Conservation (phyloP, 345 rosid genomes). For the sweet orange (Citrus sinensis) region DNA sequence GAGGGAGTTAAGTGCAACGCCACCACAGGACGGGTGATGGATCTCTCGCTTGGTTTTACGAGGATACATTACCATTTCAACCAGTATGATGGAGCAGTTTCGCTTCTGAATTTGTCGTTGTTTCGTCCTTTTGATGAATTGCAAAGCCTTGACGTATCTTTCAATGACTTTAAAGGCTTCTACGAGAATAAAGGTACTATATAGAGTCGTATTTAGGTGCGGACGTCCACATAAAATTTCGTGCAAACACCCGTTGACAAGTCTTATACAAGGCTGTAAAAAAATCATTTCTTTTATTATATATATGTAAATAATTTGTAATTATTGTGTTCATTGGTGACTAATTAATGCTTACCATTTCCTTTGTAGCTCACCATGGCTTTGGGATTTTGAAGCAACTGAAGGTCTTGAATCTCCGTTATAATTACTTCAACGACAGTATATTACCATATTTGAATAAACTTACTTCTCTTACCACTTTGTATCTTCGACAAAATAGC, state of each 20-base stretch:
- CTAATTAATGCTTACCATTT: no score
- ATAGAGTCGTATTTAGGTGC: background rate
- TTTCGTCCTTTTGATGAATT: background rate
- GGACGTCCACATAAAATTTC: background rate
- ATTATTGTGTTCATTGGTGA: no score
- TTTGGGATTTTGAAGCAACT: background rate
- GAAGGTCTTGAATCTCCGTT: background rate
- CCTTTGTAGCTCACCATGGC: background rate
- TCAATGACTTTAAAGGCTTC: background rate
- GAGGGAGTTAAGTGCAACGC: background rate
- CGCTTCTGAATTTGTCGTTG: background rate
- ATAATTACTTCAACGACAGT: background rate
- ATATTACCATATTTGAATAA: background rate
- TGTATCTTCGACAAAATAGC: background rate
- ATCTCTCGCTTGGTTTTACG: background rate
- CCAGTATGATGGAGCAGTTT: background rate
- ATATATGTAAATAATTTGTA: no score
- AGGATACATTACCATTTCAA: rapidly evolving
- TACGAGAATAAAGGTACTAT: background rate
- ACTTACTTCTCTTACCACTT: background rate
- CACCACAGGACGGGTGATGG: background rate
- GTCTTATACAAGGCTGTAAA: background rate
- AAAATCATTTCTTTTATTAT: no score
- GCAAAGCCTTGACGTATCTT: background rate
- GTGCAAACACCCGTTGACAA: background rate